Evolutionary conservation across 805 yeast species (phyloP), one percentile per base, ranked within the genome.

Genomic region (Suhomyces pyralidae): DNA sequence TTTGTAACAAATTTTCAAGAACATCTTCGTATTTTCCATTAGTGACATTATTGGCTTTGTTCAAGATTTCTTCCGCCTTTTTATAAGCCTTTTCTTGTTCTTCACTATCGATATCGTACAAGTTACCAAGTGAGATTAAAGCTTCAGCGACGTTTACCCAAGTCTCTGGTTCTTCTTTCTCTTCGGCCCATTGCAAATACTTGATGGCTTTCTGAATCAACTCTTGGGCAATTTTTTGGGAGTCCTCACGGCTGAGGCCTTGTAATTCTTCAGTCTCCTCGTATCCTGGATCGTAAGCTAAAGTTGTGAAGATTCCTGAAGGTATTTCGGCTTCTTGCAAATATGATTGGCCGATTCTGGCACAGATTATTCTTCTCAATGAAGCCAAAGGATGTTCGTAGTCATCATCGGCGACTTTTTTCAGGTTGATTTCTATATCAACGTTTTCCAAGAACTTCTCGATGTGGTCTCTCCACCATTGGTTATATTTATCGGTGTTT

Each of bases 71-170:
- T 61, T 90, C 92, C 0, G 97, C 98, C 51, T 79, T 75, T 15
- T 69, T 67, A 66, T 92, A 92, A 48, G 80, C 71, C 5, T 74
- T 61, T 54, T 86, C 88, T 70, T 90, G 96, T 43, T 85, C 87
- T 32, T 73, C 70, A 49, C 86, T 77, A 25, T 86, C 90, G 24
- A 81, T 71, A 7, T 85, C 88, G 55, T 79, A 76, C 48, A 91
- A 65, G 60, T 91, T 92, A 14, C 92, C 97, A 58, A 88, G 71
- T 14, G 87, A 81, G 34, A 93, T 89, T 61, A 82, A 75, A 1
- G 96, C 92, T 67, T 93, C 98, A 0, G 97, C 97, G 45, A 88
- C 78, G 62, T 83, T 81, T 10, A 85, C 96, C 89, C 93, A 87
- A 5, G 87, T 77, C 53, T 85, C 86, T 0, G 96, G 96, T 40